A percentile compares a stretch with the other conserved stretches of the same genome.
Evolutionary conservation across 257 asterid genomes (phyloP).

Genomic region (Ocimum tenuiflorum): DNA sequence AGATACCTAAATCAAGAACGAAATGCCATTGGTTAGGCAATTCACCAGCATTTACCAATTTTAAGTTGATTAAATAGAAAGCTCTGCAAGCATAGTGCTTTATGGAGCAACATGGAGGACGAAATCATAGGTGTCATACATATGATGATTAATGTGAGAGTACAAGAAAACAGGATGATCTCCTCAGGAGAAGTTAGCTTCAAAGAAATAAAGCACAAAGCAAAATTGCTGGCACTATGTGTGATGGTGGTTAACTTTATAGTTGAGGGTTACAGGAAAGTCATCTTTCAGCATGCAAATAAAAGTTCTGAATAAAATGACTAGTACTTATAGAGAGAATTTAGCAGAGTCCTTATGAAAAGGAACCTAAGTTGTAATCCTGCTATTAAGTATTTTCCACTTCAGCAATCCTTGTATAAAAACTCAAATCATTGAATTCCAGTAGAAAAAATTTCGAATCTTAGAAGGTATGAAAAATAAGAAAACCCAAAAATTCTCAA

Average conservation of each 20-base stretch:
- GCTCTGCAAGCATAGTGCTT: neutral
- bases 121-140: neutral
- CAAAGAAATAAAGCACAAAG: neutral
- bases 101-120: slow-evolving; percentile 17
- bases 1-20: slow-evolving; percentile 88
- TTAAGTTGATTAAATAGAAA: slow-evolving; percentile 5
- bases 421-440: slow-evolving; percentile 11
- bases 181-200: neutral
- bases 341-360: neutral
- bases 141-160: neutral
- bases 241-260: neutral
- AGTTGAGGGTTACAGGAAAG: neutral
- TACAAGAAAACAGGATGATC: neutral
- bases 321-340: neutral
- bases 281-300: too few relatives aligned
- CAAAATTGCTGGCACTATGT: neutral
- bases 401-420: slow-evolving; percentile 9
- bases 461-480: neutral
- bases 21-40: slow-evolving; percentile 57
- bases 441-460: neutral
- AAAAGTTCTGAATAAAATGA: neutral
- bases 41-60: slow-evolving; percentile 21
- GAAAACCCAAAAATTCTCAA: neutral
- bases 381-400: neutral
- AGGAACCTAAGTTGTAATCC: neutral